Base-by-base conservation (phyloP, 1,284 basidiomycete species). In the Anthracocystis walkeri region DNA sequence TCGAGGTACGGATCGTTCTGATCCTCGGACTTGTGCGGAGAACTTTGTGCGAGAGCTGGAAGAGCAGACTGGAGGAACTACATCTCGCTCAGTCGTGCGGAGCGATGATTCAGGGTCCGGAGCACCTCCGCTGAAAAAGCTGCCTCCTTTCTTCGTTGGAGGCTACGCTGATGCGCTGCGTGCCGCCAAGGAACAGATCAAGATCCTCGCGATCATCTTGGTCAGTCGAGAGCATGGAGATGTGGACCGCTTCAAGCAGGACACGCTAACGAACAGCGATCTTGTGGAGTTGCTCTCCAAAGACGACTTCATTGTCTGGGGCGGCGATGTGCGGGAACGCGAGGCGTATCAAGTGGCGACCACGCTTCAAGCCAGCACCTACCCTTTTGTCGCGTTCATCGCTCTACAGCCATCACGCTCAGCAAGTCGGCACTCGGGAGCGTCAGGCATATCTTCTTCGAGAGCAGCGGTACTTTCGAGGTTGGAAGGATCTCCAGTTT, bases 191-290 rank as follows among this genome's bases (percentile, higher is more conserved):
- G 89, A 88, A 56, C 91, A 95, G 50, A 87, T 89, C 25, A 90
- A 89, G 84, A 88, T 97, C 50, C 91, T 92, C 0, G 92, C 93
- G 77, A 89, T 95, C 1, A 86, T 97, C 1, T 87, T 98, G n/a
- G 91, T 94, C 52, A 94, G 92, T 79, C 90, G 90, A 40, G 94
- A 97, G 80, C 95, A 98, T 79, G 93, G 96, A 81, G 91, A 95
- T 79, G 92, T 92, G 42, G 87, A 90, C 1, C 90, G 91, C 74
- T 97, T 97, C 87, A 95, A 95, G 86, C 88, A 90, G 90, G 89
- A 89, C 12, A 93, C 93, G 0, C 87, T 97, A 18, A 91, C 91
- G 1, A 91, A 95, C 81, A 86, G 89, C 4, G 87, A 88, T 11
- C 87, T 95, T 51, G 89, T 93, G 4, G 88, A 89, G 27, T 82